These are phyloP conservation scores for Didymella arachidicola DNA, from an alignment of 2,329 filamentous ascomycete species.

Conservation along the genomic window DNA sequence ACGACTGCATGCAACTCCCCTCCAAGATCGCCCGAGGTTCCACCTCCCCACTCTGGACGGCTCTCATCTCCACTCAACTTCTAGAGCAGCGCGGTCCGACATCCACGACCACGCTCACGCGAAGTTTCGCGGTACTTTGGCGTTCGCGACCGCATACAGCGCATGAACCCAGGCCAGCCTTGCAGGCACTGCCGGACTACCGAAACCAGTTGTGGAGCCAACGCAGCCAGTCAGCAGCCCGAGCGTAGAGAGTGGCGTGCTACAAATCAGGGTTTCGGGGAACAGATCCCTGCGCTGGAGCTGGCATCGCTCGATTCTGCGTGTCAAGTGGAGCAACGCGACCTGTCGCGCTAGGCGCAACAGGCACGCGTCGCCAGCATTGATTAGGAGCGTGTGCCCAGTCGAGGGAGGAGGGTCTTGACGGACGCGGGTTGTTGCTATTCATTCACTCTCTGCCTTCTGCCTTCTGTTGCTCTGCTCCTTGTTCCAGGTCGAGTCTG, in stretches of 20 bases:
- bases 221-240: slow-evolving; percentile 2
- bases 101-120: slow-evolving; percentile 4
- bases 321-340: slow-evolving; percentile 10
- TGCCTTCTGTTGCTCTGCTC: slow-evolving; percentile 1
- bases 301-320: slow-evolving; percentile 3
- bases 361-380: slow-evolving; percentile 15
- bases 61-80: background rate
- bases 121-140: slow-evolving; percentile 12
- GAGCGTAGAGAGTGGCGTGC: slow-evolving; percentile 16
- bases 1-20: background rate
- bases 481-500: background rate
- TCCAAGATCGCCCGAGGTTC: background rate
- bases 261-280: slow-evolving; percentile 14
- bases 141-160: slow-evolving; percentile 3
- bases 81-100: slow-evolving; percentile 4
- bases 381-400: slow-evolving; percentile 11
- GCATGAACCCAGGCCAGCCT: slow-evolving; percentile 5
- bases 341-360: slow-evolving; percentile 5
- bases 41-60: background rate
- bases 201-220: background rate
- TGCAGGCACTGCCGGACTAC: background rate
- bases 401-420: slow-evolving; percentile 1
- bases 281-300: slow-evolving; percentile 8
- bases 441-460: background rate
- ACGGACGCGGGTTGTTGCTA: slow-evolving; percentile 9